Evolutionary conservation across 176 grass and related monocot genomes (phyloP).

Genomic region (Eragrostis curvula): DNA sequence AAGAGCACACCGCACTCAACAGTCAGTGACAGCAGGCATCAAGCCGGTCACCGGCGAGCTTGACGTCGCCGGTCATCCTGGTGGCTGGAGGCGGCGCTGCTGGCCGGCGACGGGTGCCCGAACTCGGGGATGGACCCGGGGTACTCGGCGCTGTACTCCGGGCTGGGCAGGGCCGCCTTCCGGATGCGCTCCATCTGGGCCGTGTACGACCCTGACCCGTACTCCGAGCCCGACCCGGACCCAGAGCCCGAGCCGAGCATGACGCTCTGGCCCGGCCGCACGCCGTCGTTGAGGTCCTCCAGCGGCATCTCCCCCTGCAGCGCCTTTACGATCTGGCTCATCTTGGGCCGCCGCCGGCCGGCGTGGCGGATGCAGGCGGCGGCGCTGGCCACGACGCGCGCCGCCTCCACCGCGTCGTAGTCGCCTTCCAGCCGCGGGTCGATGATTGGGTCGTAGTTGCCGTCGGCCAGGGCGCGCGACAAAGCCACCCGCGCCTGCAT

Average conservation of each 20-base stretch:
- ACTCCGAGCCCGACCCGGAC: slow-evolving; percentile 19
- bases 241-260: slow-evolving; percentile 4
- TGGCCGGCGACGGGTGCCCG: slow-evolving; percentile 15
- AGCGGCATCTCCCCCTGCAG: slow-evolving; percentile 48
- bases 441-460: slow-evolving; percentile 46
- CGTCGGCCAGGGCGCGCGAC: slow-evolving; percentile 44
- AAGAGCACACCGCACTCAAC: neutral
- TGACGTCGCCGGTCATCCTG: slow-evolving; percentile 16
- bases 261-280: slow-evolving; percentile 38
- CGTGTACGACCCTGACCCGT: slow-evolving; percentile 39
- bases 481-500: slow-evolving; percentile 49
- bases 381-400: slow-evolving; percentile 53
- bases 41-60: neutral
- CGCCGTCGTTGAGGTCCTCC: slow-evolving; percentile 54
- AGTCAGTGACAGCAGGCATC: neutral
- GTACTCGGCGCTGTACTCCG: slow-evolving; percentile 52
- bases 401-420: slow-evolving; percentile 49
- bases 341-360: slow-evolving; percentile 58
- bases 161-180: slow-evolving; percentile 32
- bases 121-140: slow-evolving; percentile 22
- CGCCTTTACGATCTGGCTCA: slow-evolving; percentile 64
- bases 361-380: slow-evolving; percentile 61
- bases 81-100: slow-evolving; percentile 33
- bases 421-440: slow-evolving; percentile 51
- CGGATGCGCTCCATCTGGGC: slow-evolving; percentile 47